Percentiles rank a stretch among this genome's conserved stretches.
Conservation (phyloP, 2,329 filamentous ascomycete species). For the Pochonia chlamydosporia region DNA sequence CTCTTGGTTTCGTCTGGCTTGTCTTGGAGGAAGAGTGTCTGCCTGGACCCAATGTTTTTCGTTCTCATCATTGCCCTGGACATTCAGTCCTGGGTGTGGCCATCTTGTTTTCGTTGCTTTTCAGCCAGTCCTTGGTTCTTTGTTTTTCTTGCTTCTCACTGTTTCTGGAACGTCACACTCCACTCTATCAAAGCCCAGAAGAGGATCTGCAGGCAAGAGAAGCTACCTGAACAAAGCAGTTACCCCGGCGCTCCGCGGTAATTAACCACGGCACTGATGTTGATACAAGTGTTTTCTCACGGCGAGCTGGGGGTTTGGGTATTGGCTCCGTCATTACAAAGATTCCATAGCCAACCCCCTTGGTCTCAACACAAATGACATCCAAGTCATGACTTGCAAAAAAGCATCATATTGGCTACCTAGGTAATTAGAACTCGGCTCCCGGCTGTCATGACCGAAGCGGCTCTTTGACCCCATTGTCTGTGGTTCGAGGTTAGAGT, state of each 20-base stretch:
- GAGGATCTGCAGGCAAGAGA: background rate
- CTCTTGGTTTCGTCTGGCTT: background rate
- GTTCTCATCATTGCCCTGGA: background rate
- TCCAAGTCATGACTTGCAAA: no score
- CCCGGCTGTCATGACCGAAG: slow-evolving; percentile 3
- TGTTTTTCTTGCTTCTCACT: background rate
- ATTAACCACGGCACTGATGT: background rate
- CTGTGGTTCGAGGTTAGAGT: slow-evolving; percentile 1
- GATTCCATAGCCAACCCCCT: no score
- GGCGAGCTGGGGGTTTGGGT: no score
- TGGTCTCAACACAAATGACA: no score
- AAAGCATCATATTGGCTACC: no score
- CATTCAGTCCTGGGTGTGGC: background rate
- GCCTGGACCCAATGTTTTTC: background rate
- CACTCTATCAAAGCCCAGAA: background rate
- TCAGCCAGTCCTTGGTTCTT: background rate
- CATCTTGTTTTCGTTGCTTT: no score
- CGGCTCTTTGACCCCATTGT: slow-evolving; percentile 2
- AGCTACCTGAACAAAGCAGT: background rate
- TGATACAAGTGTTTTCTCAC: background rate
- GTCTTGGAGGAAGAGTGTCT: background rate
- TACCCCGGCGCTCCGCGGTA: background rate
- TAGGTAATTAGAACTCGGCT: background rate
- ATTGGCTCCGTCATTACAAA: no score
- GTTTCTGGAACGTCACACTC: slow-evolving; percentile 4